Evolutionary conservation across 1,284 basidiomycete species (phyloP), one percentile per base, ranked within the genome.

Genomic region (Malassezia restricta): DNA sequence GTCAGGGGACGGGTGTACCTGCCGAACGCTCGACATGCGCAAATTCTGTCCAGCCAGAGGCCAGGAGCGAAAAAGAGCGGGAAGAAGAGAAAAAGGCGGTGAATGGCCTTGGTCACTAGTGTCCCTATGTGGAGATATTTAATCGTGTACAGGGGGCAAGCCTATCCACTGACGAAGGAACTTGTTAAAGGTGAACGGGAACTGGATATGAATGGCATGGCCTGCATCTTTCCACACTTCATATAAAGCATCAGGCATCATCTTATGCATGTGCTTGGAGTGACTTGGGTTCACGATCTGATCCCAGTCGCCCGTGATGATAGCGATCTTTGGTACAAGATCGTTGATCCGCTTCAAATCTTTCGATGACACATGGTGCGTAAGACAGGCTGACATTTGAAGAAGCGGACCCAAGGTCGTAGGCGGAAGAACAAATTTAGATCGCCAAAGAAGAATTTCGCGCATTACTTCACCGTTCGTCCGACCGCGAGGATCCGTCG

Each of bases 271-370:
- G 30, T 79, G 76, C 5, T 74, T 60, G 24, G 82, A 84, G 57
- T 84, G 80, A 2, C 64, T 62, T 0, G 81, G 77, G 14, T 77
- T 65, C 24, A 91, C 79, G 3, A 90, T 74, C 43, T 81, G 63
- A 67, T 91, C 87, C 2, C 52, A 49, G 60, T 87, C 83, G 2
- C 87, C 88, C 0, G 82, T 85, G 14, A 87, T 65, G 56, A 90
- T 83, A 11, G 78, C 58, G 3, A 87, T 78, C 35, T 61, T 80
- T 8, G 80, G 78, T 12, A 89, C 78, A 3, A 75, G 75, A 0
- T 70, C 65, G 2, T 82, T 79, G 42, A 90, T 81, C 32, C 64
- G 64, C 5, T 71, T 70, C 11, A 88, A 77, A 1, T 80, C 78
- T 0, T 77, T 77, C 0, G 79, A 75, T 3, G 77, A 72, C 48